These are phyloP conservation scores for Sclerotiophoma versabilis DNA, from an alignment of 2,329 filamentous ascomycete genomes.

Conservation along the genomic window DNA sequence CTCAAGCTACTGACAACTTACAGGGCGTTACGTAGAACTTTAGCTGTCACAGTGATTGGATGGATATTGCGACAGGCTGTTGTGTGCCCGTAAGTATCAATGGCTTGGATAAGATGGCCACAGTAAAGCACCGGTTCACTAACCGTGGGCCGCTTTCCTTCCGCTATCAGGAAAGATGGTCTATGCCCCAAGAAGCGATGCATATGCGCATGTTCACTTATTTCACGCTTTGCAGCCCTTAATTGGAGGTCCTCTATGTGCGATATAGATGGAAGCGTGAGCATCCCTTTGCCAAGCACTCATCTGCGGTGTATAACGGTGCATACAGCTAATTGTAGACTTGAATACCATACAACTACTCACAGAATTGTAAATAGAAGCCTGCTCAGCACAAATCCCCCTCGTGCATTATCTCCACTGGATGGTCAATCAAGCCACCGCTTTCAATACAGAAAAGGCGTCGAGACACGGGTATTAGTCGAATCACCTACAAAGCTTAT, in stretches of 20 bases:
- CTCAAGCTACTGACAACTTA: not conserved
- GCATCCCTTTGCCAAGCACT: not conserved
- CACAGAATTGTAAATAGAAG: not conserved
- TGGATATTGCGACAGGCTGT: not conserved
- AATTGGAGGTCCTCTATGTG: not conserved
- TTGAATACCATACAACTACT: not conserved
- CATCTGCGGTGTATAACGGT: not conserved
- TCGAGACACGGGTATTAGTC: not conserved
- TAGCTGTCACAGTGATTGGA: not conserved
- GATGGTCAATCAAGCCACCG: not conserved
- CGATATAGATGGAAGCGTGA: not conserved
- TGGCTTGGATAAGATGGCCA: not conserved
- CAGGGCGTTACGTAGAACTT: not conserved
- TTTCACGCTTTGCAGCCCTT: not conserved
- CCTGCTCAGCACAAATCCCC: not conserved
- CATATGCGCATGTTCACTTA: too few species aligned
- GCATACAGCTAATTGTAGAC: not conserved
- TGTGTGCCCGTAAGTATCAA: not conserved
- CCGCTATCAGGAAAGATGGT: slow-evolving; percentile 1
- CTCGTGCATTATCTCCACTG: not conserved
- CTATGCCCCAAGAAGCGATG: too few species aligned
- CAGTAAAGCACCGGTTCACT: not conserved
- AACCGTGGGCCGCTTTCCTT: not conserved
- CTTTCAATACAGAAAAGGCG: not conserved
- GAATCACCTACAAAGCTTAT: not conserved